Evolutionary conservation across 202 grass and related monocot genomes (phyloP).

Genomic region (Panicum hallii): DNA sequence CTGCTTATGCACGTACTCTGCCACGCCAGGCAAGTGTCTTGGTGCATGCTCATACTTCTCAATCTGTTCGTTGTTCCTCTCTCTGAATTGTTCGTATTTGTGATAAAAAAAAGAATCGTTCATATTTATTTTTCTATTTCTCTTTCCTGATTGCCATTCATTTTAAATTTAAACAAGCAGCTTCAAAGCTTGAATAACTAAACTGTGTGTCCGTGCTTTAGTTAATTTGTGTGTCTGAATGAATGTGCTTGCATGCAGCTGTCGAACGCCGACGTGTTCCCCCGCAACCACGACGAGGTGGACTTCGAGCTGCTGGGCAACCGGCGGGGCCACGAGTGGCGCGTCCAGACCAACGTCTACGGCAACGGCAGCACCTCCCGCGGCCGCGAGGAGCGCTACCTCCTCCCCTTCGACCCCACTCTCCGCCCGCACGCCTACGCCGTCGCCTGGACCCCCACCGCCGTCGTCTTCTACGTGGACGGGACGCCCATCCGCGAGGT

Average conservation of each 20-base stretch:
- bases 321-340: constrained; percentile 67
- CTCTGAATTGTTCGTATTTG: background rate
- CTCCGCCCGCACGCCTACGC: constrained; percentile 68
- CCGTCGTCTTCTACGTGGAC: constrained; percentile 87
- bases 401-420: constrained; percentile 80
- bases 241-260: constrained; percentile 44
- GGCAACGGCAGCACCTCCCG: constrained; percentile 86
- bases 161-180: background rate
- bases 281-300: constrained; percentile 78
- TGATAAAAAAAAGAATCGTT: too few species aligned
- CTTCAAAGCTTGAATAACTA: background rate
- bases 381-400: constrained; percentile 85
- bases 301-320: constrained; percentile 94
- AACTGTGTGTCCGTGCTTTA: too few species aligned
- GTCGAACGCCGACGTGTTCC: constrained; percentile 74
- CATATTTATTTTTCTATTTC: background rate
- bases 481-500: constrained; percentile 72
- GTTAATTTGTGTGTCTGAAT: background rate
- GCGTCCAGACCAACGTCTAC: constrained; percentile 80
- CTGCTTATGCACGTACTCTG: background rate
- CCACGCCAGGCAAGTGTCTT: background rate
- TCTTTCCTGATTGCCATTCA: background rate
- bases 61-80: background rate
- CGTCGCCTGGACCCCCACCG: constrained; percentile 78
- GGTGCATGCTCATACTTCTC: background rate